Conservation (phyloP, 2,329 filamentous ascomycete genomes). For the Xylariales sp. region DNA sequence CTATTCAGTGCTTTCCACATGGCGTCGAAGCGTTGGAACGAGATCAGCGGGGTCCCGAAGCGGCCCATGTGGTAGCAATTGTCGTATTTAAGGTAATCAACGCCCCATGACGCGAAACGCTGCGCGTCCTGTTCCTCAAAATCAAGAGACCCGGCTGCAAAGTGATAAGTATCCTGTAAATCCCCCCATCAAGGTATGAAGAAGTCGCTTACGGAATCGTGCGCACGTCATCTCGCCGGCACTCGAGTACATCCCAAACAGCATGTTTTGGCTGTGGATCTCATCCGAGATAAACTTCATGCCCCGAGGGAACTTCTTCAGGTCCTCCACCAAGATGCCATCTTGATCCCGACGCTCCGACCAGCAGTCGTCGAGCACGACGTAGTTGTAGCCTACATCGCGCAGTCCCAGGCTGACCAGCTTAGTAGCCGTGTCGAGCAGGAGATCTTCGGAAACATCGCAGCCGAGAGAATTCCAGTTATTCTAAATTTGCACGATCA, state of each 20-base stretch:
- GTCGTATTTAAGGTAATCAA: conserved; percentile 51
- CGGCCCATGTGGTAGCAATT: conserved; percentile 34
- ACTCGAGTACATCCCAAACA: conserved; percentile 34
- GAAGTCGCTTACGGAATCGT: no score
- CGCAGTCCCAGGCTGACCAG: conserved; percentile 5
- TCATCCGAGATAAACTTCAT: conserved; percentile 28
- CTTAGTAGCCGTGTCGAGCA: conserved; percentile 1
- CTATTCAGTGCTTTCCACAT: conserved; percentile 29
- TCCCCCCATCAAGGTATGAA: no score
- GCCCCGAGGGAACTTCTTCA: conserved; percentile 29
- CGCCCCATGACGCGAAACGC: conserved; percentile 46
- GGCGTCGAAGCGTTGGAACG: conserved; percentile 21
- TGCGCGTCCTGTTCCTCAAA: conserved; percentile 48
- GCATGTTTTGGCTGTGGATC: conserved; percentile 28
- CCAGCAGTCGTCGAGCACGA: conserved; percentile 7
- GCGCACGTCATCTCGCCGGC: conserved; percentile 46
- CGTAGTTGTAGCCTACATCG: conserved; percentile 5
- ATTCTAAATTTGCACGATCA: background rate
- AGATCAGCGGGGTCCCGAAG: conserved; percentile 18
- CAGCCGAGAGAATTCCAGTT: conserved; percentile 8
- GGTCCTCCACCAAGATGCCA: background rate
- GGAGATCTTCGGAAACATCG: conserved; percentile 6
- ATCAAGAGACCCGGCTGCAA: conserved; percentile 43
- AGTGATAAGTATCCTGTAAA: no score
- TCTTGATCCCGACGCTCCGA: conserved; percentile 4